phyloP scores from a whole-genome alignment of 441 rosid species.

The Aleurites moluccanus region DNA sequence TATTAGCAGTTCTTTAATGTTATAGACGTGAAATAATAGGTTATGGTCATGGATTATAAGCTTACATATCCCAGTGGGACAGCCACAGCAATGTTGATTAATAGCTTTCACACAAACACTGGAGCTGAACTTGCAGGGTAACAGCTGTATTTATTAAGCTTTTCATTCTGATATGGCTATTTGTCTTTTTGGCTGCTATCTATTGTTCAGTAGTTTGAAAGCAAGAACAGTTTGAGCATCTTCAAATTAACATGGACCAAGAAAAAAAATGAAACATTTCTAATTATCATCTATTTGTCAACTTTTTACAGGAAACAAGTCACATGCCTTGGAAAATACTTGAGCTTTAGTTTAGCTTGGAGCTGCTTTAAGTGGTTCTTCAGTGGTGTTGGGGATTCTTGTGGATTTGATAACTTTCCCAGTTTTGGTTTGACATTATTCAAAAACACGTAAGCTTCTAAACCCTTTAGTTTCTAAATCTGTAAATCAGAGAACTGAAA shows the following conservation, averaged over 20 bases:
- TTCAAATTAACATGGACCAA: neutral
- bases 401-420: conserved; percentile 94
- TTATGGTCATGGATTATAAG: conserved; percentile 85
- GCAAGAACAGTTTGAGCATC: conserved; percentile 1
- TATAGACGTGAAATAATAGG: conserved; percentile 34
- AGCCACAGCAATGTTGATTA: conserved; percentile 92
- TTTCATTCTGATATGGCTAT: conserved; percentile 10
- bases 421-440: conserved; percentile 72
- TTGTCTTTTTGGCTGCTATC: neutral
- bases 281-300: conserved; percentile 2
- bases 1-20: neutral
- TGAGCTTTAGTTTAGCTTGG: conserved; percentile 80
- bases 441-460: conserved; percentile 67
- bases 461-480: conserved; percentile 17
- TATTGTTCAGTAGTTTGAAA: neutral
- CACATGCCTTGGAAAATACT: conserved; percentile 76
- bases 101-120: conserved; percentile 80
- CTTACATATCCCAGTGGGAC: conserved; percentile 96
- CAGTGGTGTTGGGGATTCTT: conserved; percentile 85
- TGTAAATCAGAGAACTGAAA: neutral
- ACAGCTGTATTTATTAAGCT: conserved; percentile 7
- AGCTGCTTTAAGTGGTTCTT: conserved; percentile 98
- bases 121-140: conserved; percentile 96
- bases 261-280: no score
- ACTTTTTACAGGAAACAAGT: conserved; percentile 73